Conservation (phyloP, 108 stramenopile species). For the Ochromonas danica region DNA sequence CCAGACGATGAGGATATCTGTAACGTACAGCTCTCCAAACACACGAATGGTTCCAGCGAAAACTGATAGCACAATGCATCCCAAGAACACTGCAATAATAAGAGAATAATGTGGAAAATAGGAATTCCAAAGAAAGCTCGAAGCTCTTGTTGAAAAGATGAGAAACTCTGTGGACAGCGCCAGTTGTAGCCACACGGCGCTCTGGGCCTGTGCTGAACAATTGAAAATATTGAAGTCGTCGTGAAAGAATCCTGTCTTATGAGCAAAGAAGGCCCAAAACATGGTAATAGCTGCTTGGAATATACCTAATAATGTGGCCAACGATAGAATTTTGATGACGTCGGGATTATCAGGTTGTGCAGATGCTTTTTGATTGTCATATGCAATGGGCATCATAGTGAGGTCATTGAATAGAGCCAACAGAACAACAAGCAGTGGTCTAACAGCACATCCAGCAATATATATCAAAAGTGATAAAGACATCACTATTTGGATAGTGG, state of each 20-base stretch:
- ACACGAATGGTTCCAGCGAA: neutral
- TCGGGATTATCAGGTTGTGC: neutral
- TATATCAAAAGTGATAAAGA: slow-evolving; percentile 36
- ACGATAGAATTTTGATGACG: neutral
- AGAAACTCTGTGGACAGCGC: slow-evolving; percentile 13
- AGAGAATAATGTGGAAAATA: neutral
- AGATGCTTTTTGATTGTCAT: slow-evolving; percentile 59
- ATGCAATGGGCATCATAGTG: slow-evolving; percentile 73
- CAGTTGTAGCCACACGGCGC: slow-evolving; percentile 21
- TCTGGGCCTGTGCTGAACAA: neutral
- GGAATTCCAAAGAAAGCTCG: slow-evolving; percentile 11
- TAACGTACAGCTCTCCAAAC: neutral
- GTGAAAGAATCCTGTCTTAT: slow-evolving; percentile 22
- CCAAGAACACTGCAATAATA: neutral
- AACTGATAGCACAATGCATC: neutral
- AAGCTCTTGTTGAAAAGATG: slow-evolving; percentile 25
- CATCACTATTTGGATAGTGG: slow-evolving; percentile 39
- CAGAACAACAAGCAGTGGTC: slow-evolving; percentile 71
- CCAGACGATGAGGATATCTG: slow-evolving; percentile 1
- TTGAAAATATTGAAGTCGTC: neutral
- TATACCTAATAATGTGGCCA: neutral
- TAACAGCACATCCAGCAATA: slow-evolving; percentile 51
- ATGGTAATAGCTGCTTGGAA: slow-evolving; percentile 9
- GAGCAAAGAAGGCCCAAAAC: neutral
- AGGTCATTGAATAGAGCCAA: slow-evolving; percentile 81